These are phyloP conservation scores for Anthracocystis walkeri DNA, from an alignment of 1,284 basidiomycete species.

Conservation along the genomic window DNA sequence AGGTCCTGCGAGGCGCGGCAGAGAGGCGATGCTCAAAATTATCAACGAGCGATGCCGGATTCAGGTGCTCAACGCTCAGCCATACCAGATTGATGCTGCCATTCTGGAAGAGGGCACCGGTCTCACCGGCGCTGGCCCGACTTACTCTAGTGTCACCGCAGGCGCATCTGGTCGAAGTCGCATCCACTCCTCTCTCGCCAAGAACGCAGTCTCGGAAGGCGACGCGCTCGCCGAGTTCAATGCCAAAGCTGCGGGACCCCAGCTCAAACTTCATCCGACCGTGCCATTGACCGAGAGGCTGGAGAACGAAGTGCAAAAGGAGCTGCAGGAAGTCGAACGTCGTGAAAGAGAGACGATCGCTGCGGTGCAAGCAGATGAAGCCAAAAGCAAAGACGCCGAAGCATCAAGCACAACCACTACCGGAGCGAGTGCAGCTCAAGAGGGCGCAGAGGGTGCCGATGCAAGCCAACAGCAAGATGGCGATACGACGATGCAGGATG, in stretches of 20 bases:
- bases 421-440: slow-evolving; percentile 7
- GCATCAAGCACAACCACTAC: slow-evolving; percentile 12
- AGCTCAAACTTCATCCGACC: slow-evolving; percentile 64
- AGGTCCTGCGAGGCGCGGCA: slow-evolving; percentile 72
- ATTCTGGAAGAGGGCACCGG: slow-evolving; percentile 68
- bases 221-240: slow-evolving; percentile 67
- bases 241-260: slow-evolving; percentile 62
- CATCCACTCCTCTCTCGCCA: slow-evolving; percentile 41
- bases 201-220: slow-evolving; percentile 56
- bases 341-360: slow-evolving; percentile 43
- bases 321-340: slow-evolving; percentile 55
- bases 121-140: slow-evolving; percentile 63
- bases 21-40: slow-evolving; percentile 85
- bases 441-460: slow-evolving; percentile 8
- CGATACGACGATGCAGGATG: slow-evolving; percentile 48
- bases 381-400: slow-evolving; percentile 30
- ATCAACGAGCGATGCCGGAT: slow-evolving; percentile 93
- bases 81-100: slow-evolving; percentile 62
- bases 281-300: slow-evolving; percentile 64
- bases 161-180: slow-evolving; percentile 34
- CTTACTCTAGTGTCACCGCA: slow-evolving; percentile 39
- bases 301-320: slow-evolving; percentile 62
- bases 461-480: slow-evolving; percentile 29
- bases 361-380: slow-evolving; percentile 41
- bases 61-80: slow-evolving; percentile 72